Base-by-base conservation (phyloP, 352 stramenopile species). In the Phytophthora pinifolia region DNA sequence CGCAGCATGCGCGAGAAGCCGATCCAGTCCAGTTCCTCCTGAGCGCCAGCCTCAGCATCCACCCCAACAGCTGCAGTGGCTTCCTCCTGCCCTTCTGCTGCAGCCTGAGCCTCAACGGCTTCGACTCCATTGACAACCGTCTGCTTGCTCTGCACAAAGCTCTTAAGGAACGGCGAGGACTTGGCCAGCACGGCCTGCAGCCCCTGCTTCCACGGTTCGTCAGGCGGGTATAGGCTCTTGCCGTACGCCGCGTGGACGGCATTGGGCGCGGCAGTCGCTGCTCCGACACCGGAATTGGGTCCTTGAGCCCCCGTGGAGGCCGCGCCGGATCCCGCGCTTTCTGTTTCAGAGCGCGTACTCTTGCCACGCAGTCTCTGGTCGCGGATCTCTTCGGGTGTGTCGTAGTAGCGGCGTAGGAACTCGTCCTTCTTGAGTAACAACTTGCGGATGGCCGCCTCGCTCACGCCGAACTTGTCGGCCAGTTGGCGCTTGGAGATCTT, bases 341-440 rank as follows among this genome's bases (percentile, higher is more conserved):
- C 37, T 2, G 49, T 13, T 8, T 70, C 66, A 15, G 18, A 27
- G 9, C 70, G 66, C 32, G 65, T 54, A 47, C 74, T 89, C 61
- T 85, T 84, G 5, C 81, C 81, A 33, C 81, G 78, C 59, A 88
- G 63, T 9, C 81, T 71, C 64, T 88, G 75, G 59, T 85, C 81
- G 36, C 81, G 79, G 49, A 88, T 71, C 42, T 88, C 79, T 65
- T 86, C 81, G 22, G 81, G 81, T 34, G 81, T 88, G 54, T 89
- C 81, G 58, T 88, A 92, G 65, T 89, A 92, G 20, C 81, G 81
- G 46, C 81, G 70, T 10, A 92, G 65, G 43, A 89, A 83, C 34
- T 88, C 81, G 59, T 92, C 79, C 56, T 89, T 92, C 67, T 89
- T 88, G 36, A 83, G 75, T 60, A 92, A 59, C 32, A 92, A 65